A percentile compares a stretch with the other conserved stretches of the same genome.
These are phyloP conservation scores for Leccinum uliginosum DNA, from an alignment of 768 basidiomycete species.

Conservation along the genomic window DNA sequence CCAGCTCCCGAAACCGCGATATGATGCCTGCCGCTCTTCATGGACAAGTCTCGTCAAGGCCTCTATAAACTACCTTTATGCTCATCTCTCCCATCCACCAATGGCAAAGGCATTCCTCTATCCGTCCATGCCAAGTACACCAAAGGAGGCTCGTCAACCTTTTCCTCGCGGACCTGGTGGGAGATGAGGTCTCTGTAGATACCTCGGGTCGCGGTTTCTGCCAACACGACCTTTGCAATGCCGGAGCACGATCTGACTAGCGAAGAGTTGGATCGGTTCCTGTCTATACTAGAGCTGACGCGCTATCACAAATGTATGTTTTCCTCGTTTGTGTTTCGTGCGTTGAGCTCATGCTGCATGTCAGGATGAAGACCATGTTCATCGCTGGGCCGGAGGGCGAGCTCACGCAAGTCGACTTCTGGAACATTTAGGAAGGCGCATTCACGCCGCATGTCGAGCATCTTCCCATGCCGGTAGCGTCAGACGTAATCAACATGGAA, in stretches of 20 bases:
- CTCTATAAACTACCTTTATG: conserved; percentile 69
- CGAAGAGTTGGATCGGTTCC: conserved; percentile 61
- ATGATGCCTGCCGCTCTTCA: conserved; percentile 67
- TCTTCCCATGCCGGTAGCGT: conserved; percentile 68
- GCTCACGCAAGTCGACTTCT: conserved; percentile 91
- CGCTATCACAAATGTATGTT: conserved; percentile 75
- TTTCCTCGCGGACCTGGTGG: conserved; percentile 66
- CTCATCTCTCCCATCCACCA: conserved; percentile 66
- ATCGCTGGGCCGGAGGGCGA: conserved; percentile 70
- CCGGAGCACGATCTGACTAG: conserved; percentile 64
- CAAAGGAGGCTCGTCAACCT: conserved; percentile 66
- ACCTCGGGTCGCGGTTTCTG: conserved; percentile 59
- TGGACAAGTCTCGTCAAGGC: conserved; percentile 69
- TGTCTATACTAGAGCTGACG: conserved; percentile 67
- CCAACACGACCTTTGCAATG: conserved; percentile 41
- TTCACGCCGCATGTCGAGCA: conserved; percentile 60
- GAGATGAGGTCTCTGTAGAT: conserved; percentile 61
- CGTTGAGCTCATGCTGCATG: conserved; percentile 9
- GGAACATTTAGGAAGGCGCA: conserved; percentile 86
- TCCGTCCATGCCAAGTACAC: conserved; percentile 62
- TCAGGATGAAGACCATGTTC: conserved; percentile 94
- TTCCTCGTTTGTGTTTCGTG: background rate
- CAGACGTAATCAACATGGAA: conserved; percentile 96
- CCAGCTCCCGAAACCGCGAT: conserved; percentile 60
- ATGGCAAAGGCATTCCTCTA: conserved; percentile 77